Evolutionary conservation across 306 rosid species (phyloP), one percentile per base, ranked within the genome.

Genomic region (Leucaena leucocephala): DNA sequence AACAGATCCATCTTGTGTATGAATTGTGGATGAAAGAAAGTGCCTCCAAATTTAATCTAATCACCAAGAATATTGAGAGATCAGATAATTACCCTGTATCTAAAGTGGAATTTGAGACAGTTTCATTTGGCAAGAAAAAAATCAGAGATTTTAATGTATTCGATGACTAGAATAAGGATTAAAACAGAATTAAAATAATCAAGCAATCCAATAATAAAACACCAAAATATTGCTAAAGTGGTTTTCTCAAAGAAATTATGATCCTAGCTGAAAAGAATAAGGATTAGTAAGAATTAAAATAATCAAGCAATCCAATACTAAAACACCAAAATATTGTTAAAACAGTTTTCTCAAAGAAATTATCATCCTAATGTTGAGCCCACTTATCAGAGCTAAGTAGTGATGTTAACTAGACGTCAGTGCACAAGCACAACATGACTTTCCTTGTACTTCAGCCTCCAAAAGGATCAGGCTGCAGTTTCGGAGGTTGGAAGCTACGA

Each of bases 171-270:
- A 46, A 64, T 33, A 64, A 49, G 67, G 49, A 64, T n/a, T 61
- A 38, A 16, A 54, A 16, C 38, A 61, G 52, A 58, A 70, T 39
- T 44, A 43, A 19, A 61, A 61, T 45, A 34, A 36, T 46, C n/a
- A 27, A 45, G 42, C 43, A n/a, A 71, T 61, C 66, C 43, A 54
- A 44, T 21, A 12, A 50, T 15, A 71, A 19, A 79, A 71, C 82
- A 45, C 71, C 66, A 43, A 49, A 21, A 10, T 17, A 8, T 17
- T n/a, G 16, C 35, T 35, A 69, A 7, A 44, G 1, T 6, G 12
- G 5, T 43, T 68, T 21, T 68, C 73, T 43, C 36, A 22, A 19
- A 67, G 72, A 33, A 68, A 68, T 68, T 21, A 13, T 39, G 39
- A 43, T 19, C 33, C 55, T 14, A 48, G 54, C n/a, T 46, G 19